phyloP scores from a whole-genome alignment of 495 filamentous ascomycete species.

The Staphylotrichum tortipilum region DNA sequence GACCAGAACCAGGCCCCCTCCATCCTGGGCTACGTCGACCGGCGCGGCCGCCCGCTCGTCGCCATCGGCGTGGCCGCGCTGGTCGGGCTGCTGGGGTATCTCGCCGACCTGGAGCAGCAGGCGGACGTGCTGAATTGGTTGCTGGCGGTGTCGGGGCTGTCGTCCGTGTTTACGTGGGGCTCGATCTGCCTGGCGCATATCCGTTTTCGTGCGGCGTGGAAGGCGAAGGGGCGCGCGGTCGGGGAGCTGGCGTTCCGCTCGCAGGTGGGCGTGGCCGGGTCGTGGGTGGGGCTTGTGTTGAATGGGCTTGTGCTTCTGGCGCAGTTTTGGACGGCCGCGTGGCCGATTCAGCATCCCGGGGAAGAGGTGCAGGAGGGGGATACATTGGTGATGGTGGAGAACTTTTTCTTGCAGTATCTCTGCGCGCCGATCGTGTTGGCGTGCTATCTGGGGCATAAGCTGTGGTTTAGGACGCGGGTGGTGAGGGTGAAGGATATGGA shows the following conservation, averaged over 20 bases:
- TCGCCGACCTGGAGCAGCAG: slow-evolving; percentile 59
- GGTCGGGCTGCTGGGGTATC: slow-evolving; percentile 70
- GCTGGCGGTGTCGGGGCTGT: slow-evolving; percentile 79
- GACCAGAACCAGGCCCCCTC: slow-evolving; percentile 75
- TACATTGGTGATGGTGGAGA: slow-evolving; percentile 37
- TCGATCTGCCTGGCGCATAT: slow-evolving; percentile 85
- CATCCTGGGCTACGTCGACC: slow-evolving; percentile 75
- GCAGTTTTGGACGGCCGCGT: slow-evolving; percentile 89
- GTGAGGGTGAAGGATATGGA: slow-evolving; percentile 68
- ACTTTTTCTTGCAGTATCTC: slow-evolving; percentile 76
- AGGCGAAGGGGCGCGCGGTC: slow-evolving; percentile 55
- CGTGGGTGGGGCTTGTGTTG: slow-evolving; percentile 72
- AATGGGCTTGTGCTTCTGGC: slow-evolving; percentile 77
- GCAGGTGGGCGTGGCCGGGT: slow-evolving; percentile 72
- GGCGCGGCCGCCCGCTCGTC: slow-evolving; percentile 68
- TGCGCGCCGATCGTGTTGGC: slow-evolving; percentile 70
- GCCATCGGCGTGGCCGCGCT: slow-evolving; percentile 59
- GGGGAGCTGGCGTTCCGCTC: slow-evolving; percentile 73
- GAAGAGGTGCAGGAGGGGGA: slow-evolving; percentile 27
- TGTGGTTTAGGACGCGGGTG: slow-evolving; percentile 63
- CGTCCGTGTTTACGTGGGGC: slow-evolving; percentile 88
- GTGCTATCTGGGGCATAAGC: slow-evolving; percentile 72
- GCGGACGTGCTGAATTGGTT: slow-evolving; percentile 74
- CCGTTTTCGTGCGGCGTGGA: slow-evolving; percentile 80
- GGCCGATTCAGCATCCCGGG: slow-evolving; percentile 45